phyloP scores from a whole-genome alignment of 305 asterid species.

The Rubia tinctorum region DNA sequence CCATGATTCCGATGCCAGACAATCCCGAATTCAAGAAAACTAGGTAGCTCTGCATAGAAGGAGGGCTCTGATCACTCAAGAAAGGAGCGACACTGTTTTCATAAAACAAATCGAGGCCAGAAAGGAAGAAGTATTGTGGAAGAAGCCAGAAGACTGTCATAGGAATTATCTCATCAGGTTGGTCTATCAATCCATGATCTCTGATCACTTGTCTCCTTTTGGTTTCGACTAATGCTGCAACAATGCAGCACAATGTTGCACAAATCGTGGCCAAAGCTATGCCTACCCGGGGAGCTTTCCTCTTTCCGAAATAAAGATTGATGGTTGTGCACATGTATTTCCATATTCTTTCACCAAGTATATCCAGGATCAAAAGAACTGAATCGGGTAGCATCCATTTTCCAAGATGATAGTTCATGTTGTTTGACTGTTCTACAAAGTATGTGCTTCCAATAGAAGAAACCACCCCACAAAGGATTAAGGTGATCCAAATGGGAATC shows the following conservation, averaged over 20 bases:
- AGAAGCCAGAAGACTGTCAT: slow-evolving; percentile 35
- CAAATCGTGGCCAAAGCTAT: slow-evolving; percentile 31
- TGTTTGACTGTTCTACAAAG: slow-evolving; percentile 46
- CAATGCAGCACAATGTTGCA: slow-evolving; percentile 43
- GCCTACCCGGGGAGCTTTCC: slow-evolving; percentile 27
- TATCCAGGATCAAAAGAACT: slow-evolving; percentile 20
- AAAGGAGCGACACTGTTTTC: slow-evolving; percentile 22
- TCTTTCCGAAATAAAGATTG: background rate
- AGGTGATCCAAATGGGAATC: slow-evolving; percentile 45
- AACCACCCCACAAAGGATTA: slow-evolving; percentile 33
- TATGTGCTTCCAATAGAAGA: slow-evolving; percentile 45
- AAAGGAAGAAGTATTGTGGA: slow-evolving; percentile 41
- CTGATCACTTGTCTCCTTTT: slow-evolving; percentile 34
- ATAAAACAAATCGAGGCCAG: slow-evolving; percentile 26
- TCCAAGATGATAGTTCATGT: slow-evolving; percentile 28
- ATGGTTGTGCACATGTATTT: background rate
- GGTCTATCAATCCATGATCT: slow-evolving; percentile 28
- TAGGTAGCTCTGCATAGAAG: slow-evolving; percentile 23
- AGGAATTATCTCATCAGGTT: slow-evolving; percentile 27
- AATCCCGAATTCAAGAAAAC: slow-evolving; percentile 8
- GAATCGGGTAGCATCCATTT: slow-evolving; percentile 29
- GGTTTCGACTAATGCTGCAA: slow-evolving; percentile 43
- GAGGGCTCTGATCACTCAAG: slow-evolving; percentile 23
- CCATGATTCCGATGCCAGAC: slow-evolving; percentile 17
- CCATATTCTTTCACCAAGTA: background rate